Percentiles rank a stretch among this genome's conserved stretches.
These are phyloP conservation scores for Trypanosoma scelopori DNA, from an alignment of 208 protist species.

Conservation along the genomic window DNA sequence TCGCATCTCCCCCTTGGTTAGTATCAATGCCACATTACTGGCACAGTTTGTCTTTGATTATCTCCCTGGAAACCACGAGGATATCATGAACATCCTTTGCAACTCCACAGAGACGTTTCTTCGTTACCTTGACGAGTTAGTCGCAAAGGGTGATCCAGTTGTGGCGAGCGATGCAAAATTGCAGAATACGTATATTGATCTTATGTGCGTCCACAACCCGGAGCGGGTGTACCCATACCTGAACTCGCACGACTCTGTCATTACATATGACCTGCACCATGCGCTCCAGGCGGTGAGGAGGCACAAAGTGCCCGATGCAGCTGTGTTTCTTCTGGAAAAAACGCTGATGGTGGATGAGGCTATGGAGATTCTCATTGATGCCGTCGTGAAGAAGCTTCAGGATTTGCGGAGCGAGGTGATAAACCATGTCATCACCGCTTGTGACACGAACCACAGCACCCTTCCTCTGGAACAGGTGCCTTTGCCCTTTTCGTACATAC, in stretches of 20 bases:
- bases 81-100: conserved; percentile 62
- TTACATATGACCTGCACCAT: conserved; percentile 66
- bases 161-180: conserved; percentile 55
- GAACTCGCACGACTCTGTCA: conserved; percentile 31
- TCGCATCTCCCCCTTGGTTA: conserved; percentile 45
- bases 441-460: too few relatives aligned
- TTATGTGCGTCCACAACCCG: conserved; percentile 62
- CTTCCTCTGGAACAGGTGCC: background rate
- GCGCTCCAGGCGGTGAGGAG: conserved; percentile 49
- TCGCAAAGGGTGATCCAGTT: conserved; percentile 43
- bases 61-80: conserved; percentile 59
- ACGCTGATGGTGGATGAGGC: conserved; percentile 61
- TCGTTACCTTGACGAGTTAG: conserved; percentile 71
- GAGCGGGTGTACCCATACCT: conserved; percentile 63
- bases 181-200: conserved; percentile 86
- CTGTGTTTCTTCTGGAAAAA: conserved; percentile 67
- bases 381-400: conserved; percentile 23
- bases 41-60: conserved; percentile 77
- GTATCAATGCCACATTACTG: conserved; percentile 56
- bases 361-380: conserved; percentile 40
- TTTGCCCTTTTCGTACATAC: too few relatives aligned
- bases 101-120: conserved; percentile 65
- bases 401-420: conserved; percentile 12
- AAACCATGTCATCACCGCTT: conserved; percentile 3
- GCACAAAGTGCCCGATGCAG: conserved; percentile 57